These are phyloP conservation scores for Gloeophyllum trabeum DNA, from an alignment of 768 basidiomycete species.

Conservation along the genomic window DNA sequence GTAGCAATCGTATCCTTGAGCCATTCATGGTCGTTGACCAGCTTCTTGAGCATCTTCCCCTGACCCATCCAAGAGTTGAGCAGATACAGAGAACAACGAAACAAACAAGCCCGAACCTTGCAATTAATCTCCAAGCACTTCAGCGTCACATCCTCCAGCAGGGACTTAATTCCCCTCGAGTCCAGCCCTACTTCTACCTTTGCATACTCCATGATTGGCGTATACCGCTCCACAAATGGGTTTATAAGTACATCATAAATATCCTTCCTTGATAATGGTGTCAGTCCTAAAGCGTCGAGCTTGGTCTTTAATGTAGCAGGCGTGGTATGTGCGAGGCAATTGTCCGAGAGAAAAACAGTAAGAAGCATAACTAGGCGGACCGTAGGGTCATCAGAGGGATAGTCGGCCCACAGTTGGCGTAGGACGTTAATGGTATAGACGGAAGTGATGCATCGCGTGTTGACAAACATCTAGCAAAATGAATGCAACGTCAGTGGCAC, in stretches of 20 bases:
- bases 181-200: conserved; percentile 30
- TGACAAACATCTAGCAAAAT: conserved; percentile 42
- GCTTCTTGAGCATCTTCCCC: conserved; percentile 56
- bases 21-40: conserved; percentile 35
- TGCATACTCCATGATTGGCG: conserved; percentile 39
- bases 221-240: conserved; percentile 56
- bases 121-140: conserved; percentile 52
- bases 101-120: conserved; percentile 17
- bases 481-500: no score
- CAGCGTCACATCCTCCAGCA: conserved; percentile 49
- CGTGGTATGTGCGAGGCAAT: conserved; percentile 5
- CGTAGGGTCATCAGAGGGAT: conserved; percentile 45
- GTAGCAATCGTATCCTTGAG: conserved; percentile 31
- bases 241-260: conserved; percentile 51
- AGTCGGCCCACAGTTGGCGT: conserved; percentile 54
- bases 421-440: conserved; percentile 37
- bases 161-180: conserved; percentile 25
- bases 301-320: conserved; percentile 23
- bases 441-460: conserved; percentile 53
- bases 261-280: conserved; percentile 47
- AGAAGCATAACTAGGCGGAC: conserved; percentile 70
- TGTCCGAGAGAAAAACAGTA: conserved; percentile 39
- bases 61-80: conserved; percentile 16
- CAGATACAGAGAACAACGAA: not conserved
- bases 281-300: conserved; percentile 42